A percentile compares a stretch with the other conserved stretches of the same genome.
Conservation (phyloP, 176 grass and related monocot genomes). For the Bromus sterilis region DNA sequence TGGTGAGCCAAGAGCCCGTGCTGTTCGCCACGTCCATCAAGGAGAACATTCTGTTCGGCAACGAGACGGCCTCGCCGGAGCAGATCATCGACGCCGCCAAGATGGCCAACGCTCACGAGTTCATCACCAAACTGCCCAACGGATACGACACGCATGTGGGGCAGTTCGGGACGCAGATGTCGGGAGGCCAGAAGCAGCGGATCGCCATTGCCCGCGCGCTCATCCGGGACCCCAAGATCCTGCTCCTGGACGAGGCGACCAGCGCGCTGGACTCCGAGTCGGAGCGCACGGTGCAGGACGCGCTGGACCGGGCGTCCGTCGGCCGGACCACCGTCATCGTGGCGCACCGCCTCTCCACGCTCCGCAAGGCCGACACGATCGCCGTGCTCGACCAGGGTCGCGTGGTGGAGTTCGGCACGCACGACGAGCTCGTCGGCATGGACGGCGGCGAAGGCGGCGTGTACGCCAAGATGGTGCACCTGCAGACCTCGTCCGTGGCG, state of each 20-base stretch:
- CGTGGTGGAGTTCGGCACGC: constrained; percentile 44
- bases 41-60: constrained; percentile 58
- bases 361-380: constrained; percentile 37
- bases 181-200: constrained; percentile 84
- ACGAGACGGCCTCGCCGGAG: constrained; percentile 40
- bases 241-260: constrained; percentile 47
- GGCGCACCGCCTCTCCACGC: constrained; percentile 35
- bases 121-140: constrained; percentile 40
- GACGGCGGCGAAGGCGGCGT: constrained; percentile 4
- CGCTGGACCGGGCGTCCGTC: constrained; percentile 35
- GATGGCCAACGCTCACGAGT: constrained; percentile 58
- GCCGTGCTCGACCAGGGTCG: constrained; percentile 31
- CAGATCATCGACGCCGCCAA: constrained; percentile 35
- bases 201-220: constrained; percentile 76
- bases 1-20: constrained; percentile 53
- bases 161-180: constrained; percentile 60
- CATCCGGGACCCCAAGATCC: constrained; percentile 29
- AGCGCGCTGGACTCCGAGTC: constrained; percentile 39
- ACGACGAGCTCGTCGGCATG: constrained; percentile 32
- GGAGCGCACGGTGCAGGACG: constrained; percentile 42
- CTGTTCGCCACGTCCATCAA: constrained; percentile 51
- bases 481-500: constrained; percentile 23
- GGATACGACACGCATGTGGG: constrained; percentile 53
- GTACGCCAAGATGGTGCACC: constrained; percentile 28
- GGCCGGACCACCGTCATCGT: constrained; percentile 43